Conservation (phyloP, 2,329 filamentous ascomycete genomes). For the Pseudomassariella vexata region DNA sequence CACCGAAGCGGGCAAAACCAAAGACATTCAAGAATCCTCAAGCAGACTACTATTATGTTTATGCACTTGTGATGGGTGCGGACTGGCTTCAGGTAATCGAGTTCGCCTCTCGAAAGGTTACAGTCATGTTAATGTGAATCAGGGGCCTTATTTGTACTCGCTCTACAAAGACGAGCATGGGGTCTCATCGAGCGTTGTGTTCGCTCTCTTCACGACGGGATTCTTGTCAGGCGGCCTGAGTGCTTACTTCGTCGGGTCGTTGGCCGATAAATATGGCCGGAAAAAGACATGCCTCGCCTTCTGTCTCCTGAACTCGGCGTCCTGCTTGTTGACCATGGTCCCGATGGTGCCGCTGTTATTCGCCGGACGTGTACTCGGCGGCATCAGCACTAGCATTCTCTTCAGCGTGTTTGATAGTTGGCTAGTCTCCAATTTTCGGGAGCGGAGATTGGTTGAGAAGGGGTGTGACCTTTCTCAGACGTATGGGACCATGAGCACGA, state of each 20-base stretch:
- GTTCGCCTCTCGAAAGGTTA: not conserved
- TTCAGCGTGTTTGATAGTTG: conserved; percentile 56
- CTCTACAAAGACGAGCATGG: conserved; percentile 21
- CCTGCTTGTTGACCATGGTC: conserved; percentile 46
- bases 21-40: conserved; percentile 29
- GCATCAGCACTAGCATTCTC: conserved; percentile 50
- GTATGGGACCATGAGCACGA: conserved; percentile 45
- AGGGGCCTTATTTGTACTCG: conserved; percentile 22
- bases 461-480: conserved; percentile 30
- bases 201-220: conserved; percentile 37
- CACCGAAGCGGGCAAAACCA: conserved; percentile 1
- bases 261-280: conserved; percentile 41
- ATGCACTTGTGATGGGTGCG: conserved; percentile 34
- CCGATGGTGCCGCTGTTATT: conserved; percentile 38
- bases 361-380: conserved; percentile 47
- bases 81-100: conserved; percentile 37
- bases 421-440: conserved; percentile 52
- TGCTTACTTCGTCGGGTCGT: conserved; percentile 31
- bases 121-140: conserved; percentile 5
- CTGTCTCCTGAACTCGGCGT: conserved; percentile 44
- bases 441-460: conserved; percentile 34
- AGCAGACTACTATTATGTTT: conserved; percentile 35
- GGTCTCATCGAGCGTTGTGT: conserved; percentile 14
- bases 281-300: conserved; percentile 46
- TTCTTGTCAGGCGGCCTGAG: conserved; percentile 44